A percentile compares a stretch with the other conserved stretches of the same genome.
phyloP scores from a whole-genome alignment of 208 protist species.

The Trypanosoma scelopori region DNA sequence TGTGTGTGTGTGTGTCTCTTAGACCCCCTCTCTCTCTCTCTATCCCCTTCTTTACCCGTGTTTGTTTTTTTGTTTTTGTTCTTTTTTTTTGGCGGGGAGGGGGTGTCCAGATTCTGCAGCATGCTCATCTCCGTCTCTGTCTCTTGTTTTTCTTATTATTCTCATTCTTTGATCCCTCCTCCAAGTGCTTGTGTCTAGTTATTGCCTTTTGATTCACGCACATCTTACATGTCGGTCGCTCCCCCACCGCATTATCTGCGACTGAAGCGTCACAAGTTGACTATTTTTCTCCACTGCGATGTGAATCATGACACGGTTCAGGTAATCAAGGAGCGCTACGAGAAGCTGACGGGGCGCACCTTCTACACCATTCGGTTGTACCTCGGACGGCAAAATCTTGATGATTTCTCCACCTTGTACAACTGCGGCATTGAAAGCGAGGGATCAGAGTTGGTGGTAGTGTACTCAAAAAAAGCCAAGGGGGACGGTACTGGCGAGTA shows the following conservation, averaged over 20 bases:
- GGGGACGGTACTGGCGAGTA: slow-evolving; percentile 47
- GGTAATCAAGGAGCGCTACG: slow-evolving; percentile 87
- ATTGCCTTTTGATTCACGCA: slow-evolving; percentile 3
- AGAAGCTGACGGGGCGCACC: slow-evolving; percentile 76
- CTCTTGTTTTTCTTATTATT: slow-evolving; percentile 14
- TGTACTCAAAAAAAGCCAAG: slow-evolving; percentile 65
- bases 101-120: not conserved
- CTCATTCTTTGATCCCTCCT: slow-evolving; percentile 3
- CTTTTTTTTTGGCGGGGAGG: not conserved
- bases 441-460: slow-evolving; percentile 80
- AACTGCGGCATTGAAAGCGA: slow-evolving; percentile 79
- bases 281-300: slow-evolving; percentile 90
- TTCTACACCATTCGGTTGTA: slow-evolving; percentile 83
- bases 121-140: no score
- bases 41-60: not conserved
- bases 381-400: slow-evolving; percentile 71
- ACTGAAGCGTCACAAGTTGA: slow-evolving; percentile 72
- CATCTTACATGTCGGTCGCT: slow-evolving; percentile 22
- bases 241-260: slow-evolving; percentile 74
- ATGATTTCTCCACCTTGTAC: slow-evolving; percentile 75
- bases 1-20: slow-evolving; percentile 6
- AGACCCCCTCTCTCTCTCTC: not conserved
- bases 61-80: not conserved
- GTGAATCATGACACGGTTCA: slow-evolving; percentile 90
- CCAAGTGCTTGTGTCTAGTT: not conserved